A percentile compares a stretch with the other conserved stretches of the same genome.
phyloP scores from a whole-genome alignment of 345 rosid species.

The Eucalyptus paniculata region DNA sequence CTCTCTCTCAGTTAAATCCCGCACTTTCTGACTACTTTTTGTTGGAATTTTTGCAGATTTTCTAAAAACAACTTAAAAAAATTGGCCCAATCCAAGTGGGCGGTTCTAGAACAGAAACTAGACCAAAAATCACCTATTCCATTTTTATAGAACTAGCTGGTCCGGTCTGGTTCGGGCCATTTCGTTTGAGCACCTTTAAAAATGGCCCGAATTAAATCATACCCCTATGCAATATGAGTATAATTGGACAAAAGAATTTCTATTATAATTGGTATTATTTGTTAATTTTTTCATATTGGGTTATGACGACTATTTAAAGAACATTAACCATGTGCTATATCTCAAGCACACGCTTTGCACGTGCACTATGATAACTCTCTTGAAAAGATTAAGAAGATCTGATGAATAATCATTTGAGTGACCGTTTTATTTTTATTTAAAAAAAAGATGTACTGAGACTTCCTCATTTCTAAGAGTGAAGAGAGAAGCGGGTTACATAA shows the following conservation, averaged over 20 bases:
- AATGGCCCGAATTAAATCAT: neutral
- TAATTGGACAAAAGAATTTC: neutral
- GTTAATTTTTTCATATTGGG: neutral
- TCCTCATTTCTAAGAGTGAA: too few species aligned
- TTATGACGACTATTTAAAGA: neutral
- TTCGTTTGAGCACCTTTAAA: too few species aligned
- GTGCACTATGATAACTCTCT: neutral
- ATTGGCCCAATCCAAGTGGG: too few species aligned
- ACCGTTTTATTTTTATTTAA: neutral
- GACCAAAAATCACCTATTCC: too few species aligned
- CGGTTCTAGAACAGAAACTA: too few species aligned
- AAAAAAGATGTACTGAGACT: neutral
- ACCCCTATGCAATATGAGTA: neutral
- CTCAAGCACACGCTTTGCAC: neutral
- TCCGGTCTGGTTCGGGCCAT: too few species aligned
- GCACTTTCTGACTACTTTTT: too few species aligned
- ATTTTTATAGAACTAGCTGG: too few species aligned
- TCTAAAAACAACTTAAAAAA: rapidly evolving
- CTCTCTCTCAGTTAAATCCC: too few species aligned
- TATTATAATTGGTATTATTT: neutral
- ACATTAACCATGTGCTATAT: neutral
- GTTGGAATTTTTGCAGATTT: too few species aligned
- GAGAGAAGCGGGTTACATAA: neutral
- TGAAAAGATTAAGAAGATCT: neutral
- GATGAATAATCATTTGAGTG: neutral